Conservation (phyloP, 1,139 yeast species). For the Yamadazyma sp. region DNA sequence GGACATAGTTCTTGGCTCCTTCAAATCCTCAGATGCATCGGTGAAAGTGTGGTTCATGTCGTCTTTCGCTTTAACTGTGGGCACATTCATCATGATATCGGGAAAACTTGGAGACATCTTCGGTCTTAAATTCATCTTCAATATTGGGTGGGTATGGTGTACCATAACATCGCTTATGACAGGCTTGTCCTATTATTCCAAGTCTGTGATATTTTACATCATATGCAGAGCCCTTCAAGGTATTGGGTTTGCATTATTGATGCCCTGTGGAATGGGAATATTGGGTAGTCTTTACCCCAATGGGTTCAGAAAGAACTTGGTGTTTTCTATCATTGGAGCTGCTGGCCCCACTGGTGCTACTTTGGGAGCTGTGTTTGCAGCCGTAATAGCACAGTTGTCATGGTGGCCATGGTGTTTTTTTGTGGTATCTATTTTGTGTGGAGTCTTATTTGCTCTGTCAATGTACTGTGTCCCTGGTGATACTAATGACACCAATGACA, state of each 20-base stretch:
- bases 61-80: constrained; percentile 55
- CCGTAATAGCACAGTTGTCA: constrained; percentile 39
- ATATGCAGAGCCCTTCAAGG: constrained; percentile 56
- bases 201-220: constrained; percentile 47
- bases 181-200: constrained; percentile 46
- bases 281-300: constrained; percentile 45
- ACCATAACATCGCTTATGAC: constrained; percentile 47
- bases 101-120: constrained; percentile 62
- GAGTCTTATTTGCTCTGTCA: constrained; percentile 27
- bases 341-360: constrained; percentile 59
- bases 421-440: constrained; percentile 39
- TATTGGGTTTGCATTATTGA: constrained; percentile 50
- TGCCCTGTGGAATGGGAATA: constrained; percentile 20
- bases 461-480: constrained; percentile 34
- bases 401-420: constrained; percentile 59
- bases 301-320: constrained; percentile 50
- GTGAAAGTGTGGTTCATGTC: constrained; percentile 56
- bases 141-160: constrained; percentile 47
- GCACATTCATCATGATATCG: constrained; percentile 58
- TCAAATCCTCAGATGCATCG: constrained; percentile 18
- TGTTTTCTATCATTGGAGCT: constrained; percentile 52
- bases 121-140: constrained; percentile 45
- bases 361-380: constrained; percentile 49
- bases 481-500: constrained; percentile 6
- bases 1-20: constrained; percentile 35